Conservation (phyloP, 768 basidiomycete genomes). For the Chlorophyllum brunneum region DNA sequence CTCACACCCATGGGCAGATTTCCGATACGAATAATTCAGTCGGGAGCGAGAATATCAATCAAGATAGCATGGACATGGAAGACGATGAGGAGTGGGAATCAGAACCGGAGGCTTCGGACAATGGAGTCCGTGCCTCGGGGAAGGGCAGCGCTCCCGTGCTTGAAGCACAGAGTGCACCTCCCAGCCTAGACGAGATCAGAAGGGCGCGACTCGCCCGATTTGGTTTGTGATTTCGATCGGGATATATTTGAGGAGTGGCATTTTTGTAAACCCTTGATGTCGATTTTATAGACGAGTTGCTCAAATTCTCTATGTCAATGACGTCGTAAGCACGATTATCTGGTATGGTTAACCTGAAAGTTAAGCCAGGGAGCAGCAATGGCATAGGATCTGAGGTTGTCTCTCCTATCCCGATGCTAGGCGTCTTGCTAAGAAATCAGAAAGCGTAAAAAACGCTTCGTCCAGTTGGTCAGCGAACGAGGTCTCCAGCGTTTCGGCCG, state of each 20-base stretch:
- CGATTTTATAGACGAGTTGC: too few relatives aligned
- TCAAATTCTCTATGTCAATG: too few relatives aligned
- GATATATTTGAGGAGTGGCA: background rate
- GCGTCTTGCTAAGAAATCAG: too few relatives aligned
- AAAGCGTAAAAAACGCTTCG: too few relatives aligned
- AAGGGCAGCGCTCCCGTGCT: constrained; percentile 16
- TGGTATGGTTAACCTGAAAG: too few relatives aligned
- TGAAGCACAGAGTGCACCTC: constrained; percentile 28
- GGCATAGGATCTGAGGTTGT: too few relatives aligned
- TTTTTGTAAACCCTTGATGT: background rate
- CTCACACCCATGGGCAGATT: constrained; percentile 35
- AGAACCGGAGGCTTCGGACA: constrained; percentile 13
- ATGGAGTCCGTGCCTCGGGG: constrained; percentile 13
- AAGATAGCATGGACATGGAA: background rate
- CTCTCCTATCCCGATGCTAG: too few relatives aligned
- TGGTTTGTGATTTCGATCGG: constrained; percentile 34
- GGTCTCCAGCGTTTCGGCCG: too few relatives aligned
- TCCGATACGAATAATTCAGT: background rate
- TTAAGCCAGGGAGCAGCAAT: too few relatives aligned
- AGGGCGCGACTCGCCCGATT: constrained; percentile 62
- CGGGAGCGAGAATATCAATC: background rate
- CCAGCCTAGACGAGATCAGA: constrained; percentile 65
- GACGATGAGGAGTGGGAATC: constrained; percentile 7
- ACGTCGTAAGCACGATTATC: too few relatives aligned
- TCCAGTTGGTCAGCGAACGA: too few relatives aligned